phyloP scores from a whole-genome alignment of 1,139 yeast genomes.

The Candida labiduridarum region DNA sequence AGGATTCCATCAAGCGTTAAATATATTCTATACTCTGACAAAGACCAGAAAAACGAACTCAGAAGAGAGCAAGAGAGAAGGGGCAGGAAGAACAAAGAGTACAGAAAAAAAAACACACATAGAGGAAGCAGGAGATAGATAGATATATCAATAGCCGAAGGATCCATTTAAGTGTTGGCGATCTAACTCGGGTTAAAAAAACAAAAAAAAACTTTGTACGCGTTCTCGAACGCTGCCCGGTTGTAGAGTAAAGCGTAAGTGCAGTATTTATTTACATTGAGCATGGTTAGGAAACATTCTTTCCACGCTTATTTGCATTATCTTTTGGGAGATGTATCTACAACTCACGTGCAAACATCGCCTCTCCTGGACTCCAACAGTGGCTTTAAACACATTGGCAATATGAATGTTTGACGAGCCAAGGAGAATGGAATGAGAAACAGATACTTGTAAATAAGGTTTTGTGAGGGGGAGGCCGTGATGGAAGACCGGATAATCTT shows the following conservation, averaged over 20 bases:
- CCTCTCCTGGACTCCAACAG: not conserved
- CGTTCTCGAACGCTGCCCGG: not conserved
- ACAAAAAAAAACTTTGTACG: not conserved
- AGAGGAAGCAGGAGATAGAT: no score
- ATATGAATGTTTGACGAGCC: not conserved
- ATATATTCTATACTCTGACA: no score
- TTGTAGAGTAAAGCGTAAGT: not conserved
- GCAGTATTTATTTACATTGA: not conserved
- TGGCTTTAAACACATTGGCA: not conserved
- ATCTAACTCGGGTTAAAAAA: no score
- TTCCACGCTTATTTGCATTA: not conserved
- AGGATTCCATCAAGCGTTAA: no score
- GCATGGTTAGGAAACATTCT: no score
- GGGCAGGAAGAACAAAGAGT: no score
- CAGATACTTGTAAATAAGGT: not conserved
- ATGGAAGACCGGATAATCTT: not conserved
- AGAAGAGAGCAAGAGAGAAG: no score
- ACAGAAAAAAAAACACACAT: no score
- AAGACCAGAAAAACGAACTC: no score
- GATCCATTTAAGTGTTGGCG: not conserved
- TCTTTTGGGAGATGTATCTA: not conserved
- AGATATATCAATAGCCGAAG: not conserved
- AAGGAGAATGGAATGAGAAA: not conserved
- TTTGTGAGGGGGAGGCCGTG: not conserved
- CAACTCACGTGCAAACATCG: not conserved